Conservation (phyloP, 2,329 filamentous ascomycete species). For the Fusarium sterilihyphosum region DNA sequence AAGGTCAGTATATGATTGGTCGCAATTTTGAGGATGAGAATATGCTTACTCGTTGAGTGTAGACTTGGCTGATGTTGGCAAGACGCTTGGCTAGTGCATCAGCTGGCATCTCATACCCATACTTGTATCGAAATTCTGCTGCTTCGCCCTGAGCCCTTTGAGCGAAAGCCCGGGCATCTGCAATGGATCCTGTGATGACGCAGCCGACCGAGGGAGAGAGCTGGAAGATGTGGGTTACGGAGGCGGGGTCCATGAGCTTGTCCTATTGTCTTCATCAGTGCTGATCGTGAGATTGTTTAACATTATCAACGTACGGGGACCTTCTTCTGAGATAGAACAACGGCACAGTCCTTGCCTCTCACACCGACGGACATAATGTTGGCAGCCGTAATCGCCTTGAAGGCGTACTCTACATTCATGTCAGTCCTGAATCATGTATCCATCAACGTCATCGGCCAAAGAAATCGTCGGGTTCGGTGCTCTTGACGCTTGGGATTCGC, state of each 20-base stretch:
- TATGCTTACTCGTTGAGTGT: constrained; percentile 85
- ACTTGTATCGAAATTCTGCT: constrained; percentile 98
- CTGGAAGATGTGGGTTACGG: constrained; percentile 97
- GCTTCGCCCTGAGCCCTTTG: constrained; percentile 94
- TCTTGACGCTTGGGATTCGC: constrained; percentile 46
- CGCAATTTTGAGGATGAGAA: constrained; percentile 19
- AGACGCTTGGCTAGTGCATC: constrained; percentile 96
- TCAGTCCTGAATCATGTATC: constrained; percentile 35
- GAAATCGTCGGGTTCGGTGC: constrained; percentile 20
- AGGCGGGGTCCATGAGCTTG: constrained; percentile 97
- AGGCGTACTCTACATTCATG: constrained; percentile 86
- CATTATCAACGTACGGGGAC: constrained; percentile 77
- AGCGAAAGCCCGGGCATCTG: constrained; percentile 92
- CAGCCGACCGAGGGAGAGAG: constrained; percentile 96
- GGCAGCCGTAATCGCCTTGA: constrained; percentile 99
- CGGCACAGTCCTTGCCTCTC: constrained; percentile 95
- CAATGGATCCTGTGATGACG: constrained; percentile 98
- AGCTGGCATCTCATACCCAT: constrained; percentile 99
- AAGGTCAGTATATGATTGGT: constrained; percentile 39
- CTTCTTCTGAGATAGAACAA: constrained; percentile 99
- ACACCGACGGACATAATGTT: constrained; percentile 99
- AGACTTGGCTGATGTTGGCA: constrained; percentile 99
- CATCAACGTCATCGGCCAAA: constrained; percentile 29
- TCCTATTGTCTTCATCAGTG: constrained; percentile 68
- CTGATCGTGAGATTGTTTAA: background rate